Base-by-base conservation (phyloP, 495 filamentous ascomycete genomes). In the Penicillium crystallinum region DNA sequence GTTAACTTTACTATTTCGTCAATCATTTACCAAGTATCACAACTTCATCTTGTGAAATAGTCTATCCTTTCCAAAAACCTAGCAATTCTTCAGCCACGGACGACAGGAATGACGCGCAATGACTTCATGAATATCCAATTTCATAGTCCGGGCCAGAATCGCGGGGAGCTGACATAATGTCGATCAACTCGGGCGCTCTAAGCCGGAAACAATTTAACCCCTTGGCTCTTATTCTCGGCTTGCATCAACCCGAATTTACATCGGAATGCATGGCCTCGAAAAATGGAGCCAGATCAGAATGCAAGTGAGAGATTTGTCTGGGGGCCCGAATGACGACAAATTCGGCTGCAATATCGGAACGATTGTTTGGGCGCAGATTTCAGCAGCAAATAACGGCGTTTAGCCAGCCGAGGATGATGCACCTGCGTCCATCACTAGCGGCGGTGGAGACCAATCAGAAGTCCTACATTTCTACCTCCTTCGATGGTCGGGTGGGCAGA, bases 331-430 rank as follows among this genome's bases (percentile, higher is more conserved):
- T 69, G 67, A 68, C 63, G 64, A 66, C 52, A 61, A 50, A 27
- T 41, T 58, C 55, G 59, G 38, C 36, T 49, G 35, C 35, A 52
- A 40, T 31, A n/a, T 67, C 65, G 63, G 63, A 58, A 56, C 46
- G 31, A 14, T 6, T 42, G 44, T 33, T 38, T 49, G 14, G 30
- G 27, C 25, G 19, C 38, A 55, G 36, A 42, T 35, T 46, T 37
- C 50, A 56, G 55, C 50, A 42, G 35, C 42, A 47, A 66, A 66
- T 63, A 63, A 65, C 60, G 63, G 63, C 63, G 66, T 61, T 62
- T 59, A 65, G 46, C 59, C 63, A 64, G 57, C 55, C 58, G 54
- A 66, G 63, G 63, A 63, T 66, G 63, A 66, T 64, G 60, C 52
- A 58, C 46, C 43, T 46, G 51, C 40, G 38, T 56, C 48, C 49